phyloP scores from a whole-genome alignment of 139 green algal genomes.

The Closterium sp. region DNA sequence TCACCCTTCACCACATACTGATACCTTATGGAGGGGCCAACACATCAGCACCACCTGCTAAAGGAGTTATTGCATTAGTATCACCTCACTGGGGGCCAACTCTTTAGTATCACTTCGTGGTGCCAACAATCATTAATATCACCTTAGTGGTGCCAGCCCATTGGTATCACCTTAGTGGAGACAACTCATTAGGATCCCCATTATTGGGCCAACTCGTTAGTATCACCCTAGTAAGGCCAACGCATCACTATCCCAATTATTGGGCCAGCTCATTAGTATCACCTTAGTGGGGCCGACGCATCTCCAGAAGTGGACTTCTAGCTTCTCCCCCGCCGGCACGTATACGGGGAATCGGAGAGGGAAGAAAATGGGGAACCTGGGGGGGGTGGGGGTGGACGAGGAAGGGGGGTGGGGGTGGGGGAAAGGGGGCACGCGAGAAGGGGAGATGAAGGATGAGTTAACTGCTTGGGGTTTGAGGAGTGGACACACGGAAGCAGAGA shows the following conservation, averaged over 20 bases:
- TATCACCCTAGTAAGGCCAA: not conserved
- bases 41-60: not conserved
- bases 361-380: slow-evolving; percentile 98
- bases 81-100: not conserved
- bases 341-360: slow-evolving; percentile 78
- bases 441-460: not conserved
- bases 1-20: not conserved
- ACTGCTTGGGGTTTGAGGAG: not conserved
- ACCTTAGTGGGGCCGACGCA: slow-evolving; percentile 69
- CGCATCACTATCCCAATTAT: not conserved
- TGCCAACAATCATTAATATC: not conserved
- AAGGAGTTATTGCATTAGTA: not conserved
- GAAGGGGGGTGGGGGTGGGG: not conserved
- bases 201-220: not conserved
- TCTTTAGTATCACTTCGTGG: not conserved
- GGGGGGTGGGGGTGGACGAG: too few relatives aligned
- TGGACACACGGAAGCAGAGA: not conserved
- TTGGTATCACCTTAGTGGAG: not conserved
- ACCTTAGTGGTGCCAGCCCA: not conserved
- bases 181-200: not conserved
- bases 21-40: not conserved
- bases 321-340: slow-evolving; percentile 56
- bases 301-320: slow-evolving; percentile 86
- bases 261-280: too few relatives aligned
- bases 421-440: not conserved